These are phyloP conservation scores for Aureoboletus auriporus DNA, from an alignment of 768 basidiomycete species.

Conservation along the genomic window DNA sequence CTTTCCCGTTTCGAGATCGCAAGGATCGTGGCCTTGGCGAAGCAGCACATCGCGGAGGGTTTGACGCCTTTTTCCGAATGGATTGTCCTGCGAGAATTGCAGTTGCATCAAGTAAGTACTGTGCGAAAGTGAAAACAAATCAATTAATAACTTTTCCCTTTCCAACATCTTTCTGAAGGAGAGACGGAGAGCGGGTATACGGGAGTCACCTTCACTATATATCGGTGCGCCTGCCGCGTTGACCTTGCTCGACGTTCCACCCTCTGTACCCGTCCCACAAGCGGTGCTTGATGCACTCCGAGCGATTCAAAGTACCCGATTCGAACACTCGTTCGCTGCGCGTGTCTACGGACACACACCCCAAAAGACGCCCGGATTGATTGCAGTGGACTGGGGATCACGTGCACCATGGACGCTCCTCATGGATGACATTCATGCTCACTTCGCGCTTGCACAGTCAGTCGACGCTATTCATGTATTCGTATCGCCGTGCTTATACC, in stretches of 20 bases:
- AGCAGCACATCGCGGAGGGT: conserved; percentile 7
- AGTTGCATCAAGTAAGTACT: conserved; percentile 34
- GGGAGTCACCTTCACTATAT: not conserved
- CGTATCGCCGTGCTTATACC: conserved; percentile 1
- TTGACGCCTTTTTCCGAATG: conserved; percentile 27
- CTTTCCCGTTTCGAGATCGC: conserved; percentile 41
- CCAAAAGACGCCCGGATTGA: conserved; percentile 30
- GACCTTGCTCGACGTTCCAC: conserved; percentile 27
- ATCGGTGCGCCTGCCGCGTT: conserved; percentile 6
- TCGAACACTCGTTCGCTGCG: conserved; percentile 61
- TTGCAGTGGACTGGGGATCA: conserved; percentile 72
- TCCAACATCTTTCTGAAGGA: conserved; percentile 9
- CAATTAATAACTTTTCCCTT: not conserved
- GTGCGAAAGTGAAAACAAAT: not conserved
- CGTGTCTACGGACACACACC: conserved; percentile 47
- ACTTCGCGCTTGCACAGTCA: conserved; percentile 60
- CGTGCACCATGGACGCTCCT: conserved; percentile 70
- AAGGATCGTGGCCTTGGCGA: conserved; percentile 28
- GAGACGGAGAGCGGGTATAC: conserved; percentile 15
- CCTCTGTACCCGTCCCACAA: conserved; percentile 23
- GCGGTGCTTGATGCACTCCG: conserved; percentile 50
- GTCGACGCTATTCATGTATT: not conserved
- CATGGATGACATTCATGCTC: conserved; percentile 67
- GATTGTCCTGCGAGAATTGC: conserved; percentile 42
- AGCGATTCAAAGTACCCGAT: conserved; percentile 58